Evolutionary conservation across 805 yeast genomes (phyloP).

Genomic region (Cyberlindnera subsufficiens): DNA sequence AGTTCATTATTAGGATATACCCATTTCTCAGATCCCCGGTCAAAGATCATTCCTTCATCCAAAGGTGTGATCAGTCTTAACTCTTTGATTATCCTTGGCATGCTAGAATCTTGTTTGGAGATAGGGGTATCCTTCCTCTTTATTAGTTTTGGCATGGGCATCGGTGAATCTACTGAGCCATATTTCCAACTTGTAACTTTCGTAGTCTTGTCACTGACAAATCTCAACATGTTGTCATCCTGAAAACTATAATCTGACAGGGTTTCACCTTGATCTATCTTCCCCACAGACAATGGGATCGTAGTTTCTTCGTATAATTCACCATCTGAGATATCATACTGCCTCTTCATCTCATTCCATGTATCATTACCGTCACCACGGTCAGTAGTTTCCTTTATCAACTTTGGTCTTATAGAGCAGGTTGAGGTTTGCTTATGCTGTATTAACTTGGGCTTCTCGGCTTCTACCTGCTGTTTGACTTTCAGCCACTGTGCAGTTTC

Average conservation of each 20-base stretch:
- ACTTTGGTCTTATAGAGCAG: neutral
- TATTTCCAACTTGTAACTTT: conserved; percentile 17
- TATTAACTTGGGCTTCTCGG: conserved; percentile 1
- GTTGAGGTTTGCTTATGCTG: neutral
- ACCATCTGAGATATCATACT: conserved; percentile 11
- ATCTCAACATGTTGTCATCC: neutral
- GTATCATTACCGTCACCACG: conserved; percentile 5
- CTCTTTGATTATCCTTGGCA: conserved; percentile 1
- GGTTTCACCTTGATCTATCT: too few relatives aligned
- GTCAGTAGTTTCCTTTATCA: neutral
- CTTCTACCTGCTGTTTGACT: conserved; percentile 7
- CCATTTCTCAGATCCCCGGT: conserved; percentile 14
- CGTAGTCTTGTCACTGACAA: conserved; percentile 3
- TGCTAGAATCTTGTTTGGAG: too few relatives aligned
- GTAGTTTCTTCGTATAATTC: neutral
- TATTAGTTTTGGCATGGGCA: conserved; percentile 20
- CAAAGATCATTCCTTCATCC: conserved; percentile 20
- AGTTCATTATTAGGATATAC: conserved; percentile 4
- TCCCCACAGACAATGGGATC: neutral
- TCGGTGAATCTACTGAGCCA: conserved; percentile 17
- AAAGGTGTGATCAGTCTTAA: conserved; percentile 18
- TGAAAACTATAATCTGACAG: too few relatives aligned
- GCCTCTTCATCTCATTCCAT: conserved; percentile 20
- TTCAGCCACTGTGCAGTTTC: conserved; percentile 17
- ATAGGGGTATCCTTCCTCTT: neutral